Evolutionary conservation across 495 filamentous ascomycete species (phyloP).

Genomic region (Cenococcum geophilum): DNA sequence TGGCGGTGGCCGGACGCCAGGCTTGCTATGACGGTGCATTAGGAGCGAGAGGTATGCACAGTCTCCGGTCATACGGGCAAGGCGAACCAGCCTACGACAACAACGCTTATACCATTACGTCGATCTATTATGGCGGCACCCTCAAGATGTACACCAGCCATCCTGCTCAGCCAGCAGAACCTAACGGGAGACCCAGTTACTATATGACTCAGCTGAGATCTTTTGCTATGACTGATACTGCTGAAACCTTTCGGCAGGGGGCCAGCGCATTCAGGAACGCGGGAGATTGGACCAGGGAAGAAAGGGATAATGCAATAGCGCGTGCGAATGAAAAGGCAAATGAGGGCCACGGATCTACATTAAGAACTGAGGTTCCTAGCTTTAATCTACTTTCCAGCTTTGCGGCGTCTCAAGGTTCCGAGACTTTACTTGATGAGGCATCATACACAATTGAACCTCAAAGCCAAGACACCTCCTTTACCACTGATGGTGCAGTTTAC

Average conservation of each 20-base stretch:
- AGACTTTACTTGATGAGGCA: neutral
- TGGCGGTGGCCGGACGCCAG: slow-evolving; percentile 37
- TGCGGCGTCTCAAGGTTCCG: neutral
- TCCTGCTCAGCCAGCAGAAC: slow-evolving; percentile 23
- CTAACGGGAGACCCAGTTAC: slow-evolving; percentile 36
- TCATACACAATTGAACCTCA: neutral
- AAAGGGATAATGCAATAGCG: slow-evolving; percentile 33
- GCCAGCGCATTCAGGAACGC: slow-evolving; percentile 39
- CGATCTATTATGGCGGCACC: slow-evolving; percentile 38
- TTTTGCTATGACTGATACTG: slow-evolving; percentile 32
- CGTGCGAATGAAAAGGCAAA: slow-evolving; percentile 12
- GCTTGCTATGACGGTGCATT: slow-evolving; percentile 43
- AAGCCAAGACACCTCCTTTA: neutral
- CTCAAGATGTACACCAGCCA: slow-evolving; percentile 42
- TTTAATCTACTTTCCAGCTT: neutral
- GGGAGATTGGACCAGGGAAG: slow-evolving; percentile 35
- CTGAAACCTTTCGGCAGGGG: slow-evolving; percentile 36
- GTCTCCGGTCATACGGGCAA: slow-evolving; percentile 40
- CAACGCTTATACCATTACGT: slow-evolving; percentile 42
- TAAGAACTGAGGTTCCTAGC: neutral
- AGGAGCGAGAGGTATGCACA: slow-evolving; percentile 43
- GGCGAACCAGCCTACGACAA: slow-evolving; percentile 38
- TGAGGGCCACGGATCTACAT: neutral
- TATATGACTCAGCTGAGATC: slow-evolving; percentile 40
- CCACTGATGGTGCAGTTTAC: no score